These are phyloP conservation scores for Talaromyces amestolkiae DNA, from an alignment of 2,329 filamentous ascomycete species.

Conservation along the genomic window DNA sequence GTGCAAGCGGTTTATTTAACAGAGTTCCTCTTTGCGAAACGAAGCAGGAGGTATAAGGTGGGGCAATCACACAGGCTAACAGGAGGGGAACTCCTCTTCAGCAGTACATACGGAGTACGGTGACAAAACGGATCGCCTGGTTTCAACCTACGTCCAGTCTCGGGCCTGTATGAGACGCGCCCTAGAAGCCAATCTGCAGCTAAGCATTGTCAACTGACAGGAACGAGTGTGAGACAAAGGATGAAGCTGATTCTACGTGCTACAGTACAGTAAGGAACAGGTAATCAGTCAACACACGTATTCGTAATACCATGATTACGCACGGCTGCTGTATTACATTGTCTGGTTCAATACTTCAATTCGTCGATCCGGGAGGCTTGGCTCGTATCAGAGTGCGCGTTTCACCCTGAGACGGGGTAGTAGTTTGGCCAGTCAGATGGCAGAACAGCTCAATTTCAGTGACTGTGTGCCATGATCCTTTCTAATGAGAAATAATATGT, in stretches of 20 bases:
- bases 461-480: neutral
- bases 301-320: neutral
- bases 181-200: conserved; percentile 1
- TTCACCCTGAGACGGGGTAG: conserved; percentile 5
- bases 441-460: neutral
- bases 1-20: neutral
- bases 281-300: neutral
- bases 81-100: conserved; percentile 9
- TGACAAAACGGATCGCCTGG: neutral
- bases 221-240: neutral
- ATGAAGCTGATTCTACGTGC: neutral
- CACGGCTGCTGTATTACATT: neutral
- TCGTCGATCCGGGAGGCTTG: conserved; percentile 15
- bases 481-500: neutral
- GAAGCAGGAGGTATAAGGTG: conserved; percentile 18
- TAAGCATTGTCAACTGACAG: conserved; percentile 2
- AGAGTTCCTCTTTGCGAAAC: conserved; percentile 13
- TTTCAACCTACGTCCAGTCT: neutral
- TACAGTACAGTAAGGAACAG: neutral
- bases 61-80: conserved; percentile 17
- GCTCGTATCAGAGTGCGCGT: neutral
- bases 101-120: neutral
- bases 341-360: conserved; percentile 3
- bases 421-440: neutral
- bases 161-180: conserved; percentile 7